phyloP scores from a whole-genome alignment of 495 filamentous ascomycete genomes.

The Rhizodiscina lignyota region DNA sequence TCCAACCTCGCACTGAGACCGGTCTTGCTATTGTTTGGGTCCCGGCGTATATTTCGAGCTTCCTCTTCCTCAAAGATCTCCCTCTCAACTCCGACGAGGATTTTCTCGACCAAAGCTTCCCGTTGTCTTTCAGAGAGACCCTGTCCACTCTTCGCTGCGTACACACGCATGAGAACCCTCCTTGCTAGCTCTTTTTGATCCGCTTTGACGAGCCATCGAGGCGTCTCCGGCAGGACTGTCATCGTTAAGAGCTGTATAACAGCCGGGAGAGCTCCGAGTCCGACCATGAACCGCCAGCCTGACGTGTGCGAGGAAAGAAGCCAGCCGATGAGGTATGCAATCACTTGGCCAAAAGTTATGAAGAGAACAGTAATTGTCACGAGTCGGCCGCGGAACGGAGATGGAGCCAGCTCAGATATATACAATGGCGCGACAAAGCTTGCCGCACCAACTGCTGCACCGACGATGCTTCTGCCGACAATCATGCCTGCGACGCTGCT shows the following conservation, averaged over 20 bases:
- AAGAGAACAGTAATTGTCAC: constrained; percentile 66
- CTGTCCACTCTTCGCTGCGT: constrained; percentile 24
- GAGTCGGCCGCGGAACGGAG: constrained; percentile 53
- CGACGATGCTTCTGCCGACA: constrained; percentile 61
- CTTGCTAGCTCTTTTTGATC: constrained; percentile 42
- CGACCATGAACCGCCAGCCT: constrained; percentile 86
- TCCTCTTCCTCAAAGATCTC: constrained; percentile 54
- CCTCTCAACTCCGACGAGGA: constrained; percentile 47
- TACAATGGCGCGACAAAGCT: constrained; percentile 68
- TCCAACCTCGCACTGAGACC: constrained; percentile 1
- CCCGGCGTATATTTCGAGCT: constrained; percentile 19
- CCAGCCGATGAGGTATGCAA: constrained; percentile 70
- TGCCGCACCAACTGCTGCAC: constrained; percentile 65
- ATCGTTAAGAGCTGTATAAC: constrained; percentile 49
- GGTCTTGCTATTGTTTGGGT: constrained; percentile 9
- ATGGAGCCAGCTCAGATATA: constrained; percentile 71
- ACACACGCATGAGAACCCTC: constrained; percentile 44
- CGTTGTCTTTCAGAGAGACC: constrained; percentile 16
- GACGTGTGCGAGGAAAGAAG: constrained; percentile 37
- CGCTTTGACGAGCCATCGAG: constrained; percentile 66
- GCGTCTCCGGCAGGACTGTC: constrained; percentile 62
- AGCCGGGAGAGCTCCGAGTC: constrained; percentile 66
- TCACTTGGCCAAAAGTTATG: constrained; percentile 70
- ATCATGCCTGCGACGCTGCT: constrained; percentile 54
- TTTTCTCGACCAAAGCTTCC: constrained; percentile 28